Base-by-base conservation (phyloP, 2,329 filamentous ascomycete genomes). In the Endoconidiophora laricicola region DNA sequence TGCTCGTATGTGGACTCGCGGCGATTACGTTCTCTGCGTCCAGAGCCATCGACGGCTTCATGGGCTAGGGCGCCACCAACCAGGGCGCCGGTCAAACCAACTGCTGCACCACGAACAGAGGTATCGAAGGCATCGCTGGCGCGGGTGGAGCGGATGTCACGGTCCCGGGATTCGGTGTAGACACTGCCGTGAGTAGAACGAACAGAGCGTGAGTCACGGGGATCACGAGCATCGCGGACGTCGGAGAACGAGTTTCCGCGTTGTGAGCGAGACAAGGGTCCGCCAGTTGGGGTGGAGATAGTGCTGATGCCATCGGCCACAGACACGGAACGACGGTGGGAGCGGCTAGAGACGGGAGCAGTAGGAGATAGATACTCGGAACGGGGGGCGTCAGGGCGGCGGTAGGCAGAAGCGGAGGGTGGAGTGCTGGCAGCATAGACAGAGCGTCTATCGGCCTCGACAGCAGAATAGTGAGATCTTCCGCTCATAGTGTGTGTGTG, bases 11-110 rank as follows among this genome's bases (percentile, higher is more conserved):
- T 29, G 6, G 58, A 54, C 24, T 54, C 58, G 22, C 52, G 58
- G 42, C 55, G 55, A 7, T 54, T 50, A 52, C 58, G 57, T 55
- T 59, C 20, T 57, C 52, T 58, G 22, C 60, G 58, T 46, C 58
- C 59, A n/a, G 64, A 62, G 5, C 65, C 66, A 29, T 70, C 68
- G 42, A 64, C 65, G 1, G 66, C 70, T 56, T 73, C 68, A 24
- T 68, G 64, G 14, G 69, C 72, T n/a, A 71, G 71, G 7, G 74
- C 59, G 2, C 73, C 73, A 36, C 73, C 73, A 1, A 75, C 67
- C 1, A 76, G 63, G 20, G 73, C 73, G 14, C 73, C 73, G 2
- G 76, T 59, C 6, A 76, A 64, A 22, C 71, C 68, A 6, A 68
- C 67, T 38, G 72, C 71, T 2, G 76, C 60, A 3, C 73, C 73